Evolutionary conservation across 106 monocot genomes (phyloP), one percentile per base, ranked within the genome.

Genomic region (Amphibolis antarctica): DNA sequence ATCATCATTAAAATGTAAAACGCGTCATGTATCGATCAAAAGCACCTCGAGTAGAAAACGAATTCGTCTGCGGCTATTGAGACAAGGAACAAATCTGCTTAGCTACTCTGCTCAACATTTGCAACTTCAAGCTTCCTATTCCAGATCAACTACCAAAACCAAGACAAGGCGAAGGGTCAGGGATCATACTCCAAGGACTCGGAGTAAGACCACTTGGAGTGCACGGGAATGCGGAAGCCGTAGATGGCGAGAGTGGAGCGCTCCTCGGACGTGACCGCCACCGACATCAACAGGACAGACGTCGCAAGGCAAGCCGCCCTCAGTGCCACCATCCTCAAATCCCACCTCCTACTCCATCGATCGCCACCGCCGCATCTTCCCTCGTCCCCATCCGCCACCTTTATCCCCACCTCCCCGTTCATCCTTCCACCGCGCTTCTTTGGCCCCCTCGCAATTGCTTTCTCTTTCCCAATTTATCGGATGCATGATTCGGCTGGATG

Each of bases 171-270:
- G 25, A 46, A 19, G 15, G 28, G 24, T 12, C 46, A 0, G 26
- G 2, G 9, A 15, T 15, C 71, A 54, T 64, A 71, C 71, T 71
- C 63, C 50, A 71, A 28, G 53, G 71, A 71, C 31, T 71, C 53
- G 36, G 71, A 71, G 54, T 43, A 71, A 52, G 71, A 63, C 71
- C 71, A 71, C 61, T 71, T 71, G 71, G 71, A 63, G 63, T 63
- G 4, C 27, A 71, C 30, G 23, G 71, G 71, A 23, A 71, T 10
- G 6, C 43, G 62, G 54, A 71, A 71, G 17, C 71, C 71, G 53
- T 71, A 53, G 21, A 71, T 11, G 13, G 54, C 29, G 53, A 71
- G 62, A 21, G 62, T 54, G 11, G 49, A 62, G 13, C 24, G 48
- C 44, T 71, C 23, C 54, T 63, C 49, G 5, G 71, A 51, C 15